phyloP scores from a whole-genome alignment of 1,139 yeast species.

The Pichia cactophila region DNA sequence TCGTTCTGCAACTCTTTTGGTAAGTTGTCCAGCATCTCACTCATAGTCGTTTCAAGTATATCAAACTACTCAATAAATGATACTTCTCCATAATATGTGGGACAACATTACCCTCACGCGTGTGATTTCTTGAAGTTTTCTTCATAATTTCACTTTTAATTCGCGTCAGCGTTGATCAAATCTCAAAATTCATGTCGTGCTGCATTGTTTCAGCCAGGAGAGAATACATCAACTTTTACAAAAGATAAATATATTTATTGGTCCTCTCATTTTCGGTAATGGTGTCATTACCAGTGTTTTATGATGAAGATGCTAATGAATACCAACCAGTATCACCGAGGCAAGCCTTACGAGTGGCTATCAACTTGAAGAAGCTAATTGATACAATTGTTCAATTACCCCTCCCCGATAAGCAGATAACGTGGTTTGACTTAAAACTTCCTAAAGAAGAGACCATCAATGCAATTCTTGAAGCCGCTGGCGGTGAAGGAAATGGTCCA shows the following conservation, averaged over 20 bases:
- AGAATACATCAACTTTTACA: too few species aligned
- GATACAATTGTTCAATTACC: constrained; percentile 66
- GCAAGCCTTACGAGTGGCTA: constrained; percentile 65
- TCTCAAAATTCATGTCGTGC: too few species aligned
- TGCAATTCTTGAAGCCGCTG: constrained; percentile 68
- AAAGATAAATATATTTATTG: too few species aligned
- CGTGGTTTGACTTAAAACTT: constrained; percentile 54
- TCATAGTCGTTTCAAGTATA: background rate
- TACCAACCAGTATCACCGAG: constrained; percentile 50
- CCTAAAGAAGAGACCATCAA: constrained; percentile 51
- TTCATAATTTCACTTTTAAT: too few species aligned
- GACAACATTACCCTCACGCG: too few species aligned
- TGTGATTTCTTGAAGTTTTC: too few species aligned
- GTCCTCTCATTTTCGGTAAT: background rate
- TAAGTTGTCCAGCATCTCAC: constrained; percentile 1
- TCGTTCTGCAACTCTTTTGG: constrained; percentile 18
- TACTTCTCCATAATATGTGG: too few species aligned
- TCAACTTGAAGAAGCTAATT: constrained; percentile 63
- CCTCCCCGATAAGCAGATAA: constrained; percentile 43
- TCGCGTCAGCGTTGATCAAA: too few species aligned
- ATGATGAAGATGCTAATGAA: constrained; percentile 26
- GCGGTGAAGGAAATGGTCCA: constrained; percentile 63
- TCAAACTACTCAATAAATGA: too few species aligned
- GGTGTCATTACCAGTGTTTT: constrained; percentile 41
- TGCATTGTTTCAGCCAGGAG: too few species aligned